These are phyloP conservation scores for Orbilia brochopaga DNA, from an alignment of 2,329 filamentous ascomycete species.

Conservation along the genomic window DNA sequence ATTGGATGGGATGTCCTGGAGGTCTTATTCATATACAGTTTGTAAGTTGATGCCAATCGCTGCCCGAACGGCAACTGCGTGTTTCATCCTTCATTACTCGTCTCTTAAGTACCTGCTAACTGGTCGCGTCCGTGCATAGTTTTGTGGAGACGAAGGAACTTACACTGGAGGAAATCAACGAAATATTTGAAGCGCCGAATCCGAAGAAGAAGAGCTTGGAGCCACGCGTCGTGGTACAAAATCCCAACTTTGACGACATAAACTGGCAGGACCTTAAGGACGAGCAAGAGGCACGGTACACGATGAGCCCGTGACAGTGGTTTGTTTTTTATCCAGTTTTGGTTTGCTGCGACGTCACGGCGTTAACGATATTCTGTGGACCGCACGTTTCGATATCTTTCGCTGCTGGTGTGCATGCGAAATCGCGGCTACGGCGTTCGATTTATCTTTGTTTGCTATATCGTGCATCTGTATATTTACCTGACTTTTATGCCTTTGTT, in stretches of 20 bases:
- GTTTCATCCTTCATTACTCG: constrained; percentile 1
- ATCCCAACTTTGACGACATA: constrained; percentile 50
- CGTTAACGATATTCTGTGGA: neutral
- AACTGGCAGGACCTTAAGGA: constrained; percentile 50
- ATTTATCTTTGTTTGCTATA: too few relatives aligned
- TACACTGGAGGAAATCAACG: constrained; percentile 72
- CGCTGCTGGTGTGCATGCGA: too few relatives aligned
- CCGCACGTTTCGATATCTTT: neutral
- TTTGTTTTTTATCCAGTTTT: neutral
- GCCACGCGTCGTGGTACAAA: constrained; percentile 37
- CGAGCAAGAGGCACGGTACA: constrained; percentile 33
- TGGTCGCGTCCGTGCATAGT: constrained; percentile 35
- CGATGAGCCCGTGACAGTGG: constrained; percentile 47
- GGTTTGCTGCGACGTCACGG: neutral
- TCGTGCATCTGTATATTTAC: too few relatives aligned
- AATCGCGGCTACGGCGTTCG: too few relatives aligned
- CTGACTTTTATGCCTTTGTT: too few relatives aligned
- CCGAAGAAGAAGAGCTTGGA: constrained; percentile 53
- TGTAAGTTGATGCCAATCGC: too few relatives aligned
- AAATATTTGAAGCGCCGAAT: constrained; percentile 68
- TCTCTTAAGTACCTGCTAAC: constrained; percentile 56
- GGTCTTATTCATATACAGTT: constrained; percentile 57
- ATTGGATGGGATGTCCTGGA: constrained; percentile 59
- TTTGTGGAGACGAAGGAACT: constrained; percentile 71
- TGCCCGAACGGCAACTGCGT: too few relatives aligned